Conservation (phyloP, 31 red algal genomes). For the Endocladia muricata region DNA sequence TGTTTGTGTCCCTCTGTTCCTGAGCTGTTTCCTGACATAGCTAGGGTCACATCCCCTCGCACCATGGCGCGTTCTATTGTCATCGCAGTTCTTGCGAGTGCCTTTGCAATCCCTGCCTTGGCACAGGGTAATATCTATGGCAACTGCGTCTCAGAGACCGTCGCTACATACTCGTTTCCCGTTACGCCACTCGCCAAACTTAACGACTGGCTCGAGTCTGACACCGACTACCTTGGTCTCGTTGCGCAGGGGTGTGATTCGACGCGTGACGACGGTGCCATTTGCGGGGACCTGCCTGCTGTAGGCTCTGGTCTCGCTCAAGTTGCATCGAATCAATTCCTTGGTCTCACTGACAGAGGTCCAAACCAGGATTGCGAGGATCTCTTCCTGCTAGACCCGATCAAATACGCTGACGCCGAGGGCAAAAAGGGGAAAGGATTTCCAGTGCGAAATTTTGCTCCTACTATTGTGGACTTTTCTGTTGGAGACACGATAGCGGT, state of each 20-base stretch:
- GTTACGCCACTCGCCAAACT: slow-evolving; percentile 9
- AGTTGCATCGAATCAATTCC: not conserved
- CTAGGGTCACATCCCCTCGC: no score
- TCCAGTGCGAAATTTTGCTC: slow-evolving; percentile 28
- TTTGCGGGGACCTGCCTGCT: slow-evolving; percentile 36
- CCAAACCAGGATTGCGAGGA: slow-evolving; percentile 64
- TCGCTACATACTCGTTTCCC: slow-evolving; percentile 1
- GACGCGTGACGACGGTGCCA: slow-evolving; percentile 1
- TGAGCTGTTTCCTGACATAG: no score
- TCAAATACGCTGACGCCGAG: slow-evolving; percentile 14
- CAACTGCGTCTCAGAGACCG: slow-evolving; percentile 17
- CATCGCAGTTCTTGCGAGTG: no score
- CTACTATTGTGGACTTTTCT: slow-evolving; percentile 28
- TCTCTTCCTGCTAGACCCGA: slow-evolving; percentile 36
- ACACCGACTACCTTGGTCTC: not conserved
- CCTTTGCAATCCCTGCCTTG: not conserved
- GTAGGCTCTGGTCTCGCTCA: slow-evolving; percentile 37
- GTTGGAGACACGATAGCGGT: no score
- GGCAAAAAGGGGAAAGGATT: slow-evolving; percentile 60
- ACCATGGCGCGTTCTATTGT: no score
- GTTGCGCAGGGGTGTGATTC: not conserved
- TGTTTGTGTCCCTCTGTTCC: no score
- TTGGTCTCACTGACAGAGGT: slow-evolving; percentile 55
- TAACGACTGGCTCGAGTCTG: slow-evolving; percentile 21
- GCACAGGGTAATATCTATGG: no score